These are phyloP conservation scores for Neurospora sp. DNA, from an alignment of 495 filamentous ascomycete species.

Conservation along the genomic window DNA sequence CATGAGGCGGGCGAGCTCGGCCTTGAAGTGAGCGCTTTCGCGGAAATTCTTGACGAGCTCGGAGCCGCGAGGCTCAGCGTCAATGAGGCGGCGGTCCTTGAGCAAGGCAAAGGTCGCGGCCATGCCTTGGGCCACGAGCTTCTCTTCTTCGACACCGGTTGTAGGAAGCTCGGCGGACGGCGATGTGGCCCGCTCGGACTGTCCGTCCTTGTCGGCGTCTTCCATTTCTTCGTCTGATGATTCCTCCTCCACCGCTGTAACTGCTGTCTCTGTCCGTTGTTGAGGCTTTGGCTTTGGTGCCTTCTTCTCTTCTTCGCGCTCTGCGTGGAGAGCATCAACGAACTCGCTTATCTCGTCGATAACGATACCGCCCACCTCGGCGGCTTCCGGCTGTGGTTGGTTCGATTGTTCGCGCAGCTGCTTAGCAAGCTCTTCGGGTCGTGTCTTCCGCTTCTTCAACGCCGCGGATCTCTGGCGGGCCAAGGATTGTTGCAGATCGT, in stretches of 20 bases:
- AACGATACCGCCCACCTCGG: conserved; percentile 58
- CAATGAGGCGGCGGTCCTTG: conserved; percentile 70
- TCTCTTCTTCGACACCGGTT: conserved; percentile 79
- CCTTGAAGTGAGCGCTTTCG: conserved; percentile 68
- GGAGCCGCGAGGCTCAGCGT: conserved; percentile 43
- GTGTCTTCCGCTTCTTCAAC: conserved; percentile 73
- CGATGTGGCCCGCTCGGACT: conserved; percentile 23
- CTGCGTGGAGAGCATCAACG: conserved; percentile 66
- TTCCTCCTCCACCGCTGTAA: conserved; percentile 41
- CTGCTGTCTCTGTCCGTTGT: conserved; percentile 23
- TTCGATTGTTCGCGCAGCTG: conserved; percentile 69
- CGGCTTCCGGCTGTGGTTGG: conserved; percentile 31
- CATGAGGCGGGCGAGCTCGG: conserved; percentile 64
- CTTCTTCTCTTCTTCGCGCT: conserved; percentile 55
- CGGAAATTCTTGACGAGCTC: conserved; percentile 61
- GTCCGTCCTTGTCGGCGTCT: conserved; percentile 56
- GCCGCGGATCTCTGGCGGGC: conserved; percentile 69
- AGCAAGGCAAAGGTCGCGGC: conserved; percentile 75
- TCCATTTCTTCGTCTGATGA: conserved; percentile 43
- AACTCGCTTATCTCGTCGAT: conserved; percentile 96
- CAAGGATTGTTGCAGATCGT: conserved; percentile 79
- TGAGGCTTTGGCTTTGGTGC: conserved; percentile 34
- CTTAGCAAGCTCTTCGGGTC: conserved; percentile 76
- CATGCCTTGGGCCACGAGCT: conserved; percentile 63
- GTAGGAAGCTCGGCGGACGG: conserved; percentile 31